A percentile compares a stretch with the other conserved stretches of the same genome.
Evolutionary conservation across 148 eudicot species (phyloP).

Genomic region (Rhododendron mucronatum): DNA sequence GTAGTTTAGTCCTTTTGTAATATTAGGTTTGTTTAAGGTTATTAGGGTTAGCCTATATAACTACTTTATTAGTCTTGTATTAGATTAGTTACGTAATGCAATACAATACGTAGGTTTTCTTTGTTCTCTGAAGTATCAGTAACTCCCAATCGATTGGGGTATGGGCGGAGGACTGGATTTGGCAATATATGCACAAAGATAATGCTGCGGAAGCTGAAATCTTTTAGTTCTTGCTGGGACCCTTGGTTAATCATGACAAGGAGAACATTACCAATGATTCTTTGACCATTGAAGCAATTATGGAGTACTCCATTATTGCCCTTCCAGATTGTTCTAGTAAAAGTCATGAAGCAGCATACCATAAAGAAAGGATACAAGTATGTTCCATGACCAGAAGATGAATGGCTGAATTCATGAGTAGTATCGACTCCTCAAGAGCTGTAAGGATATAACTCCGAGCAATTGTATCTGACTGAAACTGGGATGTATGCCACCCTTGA

Average conservation of each 20-base stretch:
- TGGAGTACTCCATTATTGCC: not conserved
- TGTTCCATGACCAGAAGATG: slow-evolving; percentile 59
- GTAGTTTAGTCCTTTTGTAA: no score
- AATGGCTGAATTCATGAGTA: slow-evolving; percentile 72
- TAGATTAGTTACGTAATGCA: no score
- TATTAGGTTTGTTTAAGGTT: no score
- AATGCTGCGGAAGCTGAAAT: not conserved
- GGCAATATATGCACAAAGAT: not conserved
- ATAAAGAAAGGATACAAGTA: slow-evolving; percentile 80
- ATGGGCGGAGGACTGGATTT: not conserved
- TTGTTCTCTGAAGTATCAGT: no score
- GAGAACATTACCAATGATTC: not conserved
- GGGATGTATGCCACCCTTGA: slow-evolving; percentile 74
- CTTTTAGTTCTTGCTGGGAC: not conserved
- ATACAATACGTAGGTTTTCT: no score
- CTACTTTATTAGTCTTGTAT: no score
- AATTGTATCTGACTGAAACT: slow-evolving; percentile 74
- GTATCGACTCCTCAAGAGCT: slow-evolving; percentile 89
- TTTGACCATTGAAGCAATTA: not conserved
- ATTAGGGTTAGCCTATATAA: no score
- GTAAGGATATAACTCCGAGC: slow-evolving; percentile 93
- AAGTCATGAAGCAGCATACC: not conserved
- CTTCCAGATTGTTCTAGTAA: not conserved
- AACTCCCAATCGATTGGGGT: not conserved
- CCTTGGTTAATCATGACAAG: slow-evolving; percentile 3